Evolutionary conservation across 768 basidiomycete genomes (phyloP).

Genomic region (Macrocybe gigantea): DNA sequence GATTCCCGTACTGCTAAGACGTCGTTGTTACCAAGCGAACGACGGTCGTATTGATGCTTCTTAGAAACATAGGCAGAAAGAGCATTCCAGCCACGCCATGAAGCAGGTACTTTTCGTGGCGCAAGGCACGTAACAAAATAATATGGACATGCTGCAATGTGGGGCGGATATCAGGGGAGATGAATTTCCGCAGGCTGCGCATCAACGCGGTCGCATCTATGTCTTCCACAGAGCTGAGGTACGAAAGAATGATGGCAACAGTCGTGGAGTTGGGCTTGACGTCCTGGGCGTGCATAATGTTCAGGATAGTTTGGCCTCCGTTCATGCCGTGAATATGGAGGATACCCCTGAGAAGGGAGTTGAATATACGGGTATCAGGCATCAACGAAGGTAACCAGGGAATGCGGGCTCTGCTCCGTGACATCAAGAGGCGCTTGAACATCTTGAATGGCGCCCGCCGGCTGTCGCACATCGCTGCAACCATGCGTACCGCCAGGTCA

Average conservation of each 20-base stretch:
- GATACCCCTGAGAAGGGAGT: constrained; percentile 50
- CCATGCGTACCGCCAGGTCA: constrained; percentile 45
- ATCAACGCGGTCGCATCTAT: constrained; percentile 23
- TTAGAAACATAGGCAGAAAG: constrained; percentile 25
- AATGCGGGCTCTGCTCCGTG: constrained; percentile 11
- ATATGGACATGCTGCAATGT: constrained; percentile 55
- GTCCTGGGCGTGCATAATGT: constrained; percentile 46
- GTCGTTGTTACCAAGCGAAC: constrained; percentile 2
- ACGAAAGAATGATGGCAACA: constrained; percentile 45
- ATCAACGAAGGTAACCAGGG: constrained; percentile 25
- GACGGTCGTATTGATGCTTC: constrained; percentile 7
- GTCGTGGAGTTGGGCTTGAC: constrained; percentile 52
- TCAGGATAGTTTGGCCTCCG: constrained; percentile 39
- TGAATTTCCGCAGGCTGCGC: constrained; percentile 32
- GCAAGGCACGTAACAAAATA: constrained; percentile 46
- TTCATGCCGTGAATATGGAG: constrained; percentile 43
- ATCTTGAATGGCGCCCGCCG: constrained; percentile 19
- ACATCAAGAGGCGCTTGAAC: constrained; percentile 18
- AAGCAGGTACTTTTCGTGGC: constrained; percentile 41
- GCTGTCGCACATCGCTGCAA: constrained; percentile 39
- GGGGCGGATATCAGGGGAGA: constrained; percentile 32
- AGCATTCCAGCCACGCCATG: constrained; percentile 43
- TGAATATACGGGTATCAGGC: constrained; percentile 48
- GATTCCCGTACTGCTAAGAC: constrained; percentile 18
- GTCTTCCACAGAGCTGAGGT: constrained; percentile 45